Base-by-base conservation (phyloP, 768 basidiomycete genomes). In the Glaciozyma antarctica region DNA sequence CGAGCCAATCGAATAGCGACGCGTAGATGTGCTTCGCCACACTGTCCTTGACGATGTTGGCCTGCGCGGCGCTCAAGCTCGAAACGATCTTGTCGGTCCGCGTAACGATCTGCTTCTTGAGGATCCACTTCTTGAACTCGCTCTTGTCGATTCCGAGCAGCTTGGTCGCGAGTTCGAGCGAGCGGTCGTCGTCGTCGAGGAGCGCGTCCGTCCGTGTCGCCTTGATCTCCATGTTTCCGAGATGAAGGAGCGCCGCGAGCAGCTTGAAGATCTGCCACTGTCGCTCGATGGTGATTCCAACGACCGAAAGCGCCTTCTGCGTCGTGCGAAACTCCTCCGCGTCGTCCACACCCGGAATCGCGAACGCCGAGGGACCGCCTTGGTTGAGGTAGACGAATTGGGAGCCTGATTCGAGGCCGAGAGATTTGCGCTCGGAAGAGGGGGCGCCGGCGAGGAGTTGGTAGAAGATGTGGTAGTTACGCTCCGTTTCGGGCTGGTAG, bases 391-490 rank as follows among this genome's bases (percentile, higher is more conserved):
- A 98, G 68, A 86, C 83, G 78, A 98, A 99, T 76, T 90, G 88
- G 62, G 83, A 83, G 64, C 89, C 81, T 74, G 93, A 88, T 24
- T 93, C 90, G 45, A 99, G 81, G 8, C 91, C 93, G 53, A 97
- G 84, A 73, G 93, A 90, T 77, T 94, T 94, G 49, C 90, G 85
- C 75, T 99, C 95, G 77, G 94, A 94, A 28, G 88, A 80, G 3
- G 95, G 93, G 15, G 90, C 91, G 56, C 95, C 95, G 0, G 93
- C 88, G 71, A 94, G 91, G n/a, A 99, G 81, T 76, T 99, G 95
- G 78, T 99, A 98, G 81, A 99, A 99, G 73, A 99, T 97, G 77
- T 99, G 95, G 78, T 98, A 99, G 78, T 99, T 99, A 65, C 95
- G 86, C 77, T 99, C 95, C 52, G 88, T 92, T 64, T 88, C 81